These are phyloP conservation scores for Amphichorda felina DNA, from an alignment of 2,329 filamentous ascomycete species.

Conservation along the genomic window DNA sequence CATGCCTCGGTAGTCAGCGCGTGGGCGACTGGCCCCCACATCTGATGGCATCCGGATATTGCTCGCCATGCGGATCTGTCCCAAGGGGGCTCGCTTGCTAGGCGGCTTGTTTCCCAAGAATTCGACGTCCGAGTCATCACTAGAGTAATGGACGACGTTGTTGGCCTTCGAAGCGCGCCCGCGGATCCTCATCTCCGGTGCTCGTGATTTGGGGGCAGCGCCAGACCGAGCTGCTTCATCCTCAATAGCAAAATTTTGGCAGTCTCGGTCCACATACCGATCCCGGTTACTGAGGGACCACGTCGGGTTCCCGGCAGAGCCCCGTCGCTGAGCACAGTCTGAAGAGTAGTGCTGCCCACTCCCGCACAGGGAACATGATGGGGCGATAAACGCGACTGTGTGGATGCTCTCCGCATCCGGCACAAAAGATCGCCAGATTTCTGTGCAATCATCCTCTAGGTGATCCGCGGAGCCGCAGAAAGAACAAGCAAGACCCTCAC, in stretches of 20 bases:
- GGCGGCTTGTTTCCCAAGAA: slow-evolving; percentile 24
- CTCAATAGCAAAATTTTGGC: slow-evolving; percentile 24
- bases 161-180: slow-evolving; percentile 21
- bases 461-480: slow-evolving; percentile 46
- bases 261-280: slow-evolving; percentile 35
- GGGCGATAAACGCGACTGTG: slow-evolving; percentile 36
- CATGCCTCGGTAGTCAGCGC: slow-evolving; percentile 6
- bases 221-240: slow-evolving; percentile 7
- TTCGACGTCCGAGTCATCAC: slow-evolving; percentile 31
- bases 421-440: slow-evolving; percentile 47
- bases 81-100: slow-evolving; percentile 15
- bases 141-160: slow-evolving; percentile 27
- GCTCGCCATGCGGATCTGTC: slow-evolving; percentile 25
- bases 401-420: slow-evolving; percentile 24
- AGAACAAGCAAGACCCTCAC: slow-evolving; percentile 46
- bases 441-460: slow-evolving; percentile 45
- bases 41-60: slow-evolving; percentile 24
- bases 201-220: slow-evolving; percentile 5
- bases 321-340: slow-evolving; percentile 31
- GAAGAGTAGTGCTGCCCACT: slow-evolving; percentile 40
- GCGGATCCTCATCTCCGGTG: slow-evolving; percentile 18
- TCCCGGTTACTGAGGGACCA: slow-evolving; percentile 39
- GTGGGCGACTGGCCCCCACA: slow-evolving; percentile 1
- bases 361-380: slow-evolving; percentile 46
- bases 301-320: slow-evolving; percentile 23